phyloP scores from a whole-genome alignment of 257 asterid genomes.

The Plectranthus barbatus region DNA sequence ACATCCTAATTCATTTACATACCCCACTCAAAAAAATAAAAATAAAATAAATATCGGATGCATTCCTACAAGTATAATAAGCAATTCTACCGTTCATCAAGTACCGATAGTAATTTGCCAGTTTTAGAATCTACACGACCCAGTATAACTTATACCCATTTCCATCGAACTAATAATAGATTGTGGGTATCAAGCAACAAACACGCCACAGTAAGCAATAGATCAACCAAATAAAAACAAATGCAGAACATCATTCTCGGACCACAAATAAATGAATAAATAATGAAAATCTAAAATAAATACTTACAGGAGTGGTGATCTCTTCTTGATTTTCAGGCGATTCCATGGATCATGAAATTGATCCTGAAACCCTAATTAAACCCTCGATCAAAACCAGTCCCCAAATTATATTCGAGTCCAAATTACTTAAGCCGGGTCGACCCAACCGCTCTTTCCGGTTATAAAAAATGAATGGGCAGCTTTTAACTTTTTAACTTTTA shows the following conservation, averaged over 20 bases:
- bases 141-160: not conserved
- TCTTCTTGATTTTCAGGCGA: slow-evolving; percentile 29
- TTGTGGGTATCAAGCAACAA: not conserved
- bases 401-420: no score
- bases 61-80: no score
- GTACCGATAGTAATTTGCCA: not conserved
- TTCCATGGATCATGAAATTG: slow-evolving; percentile 21
- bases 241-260: not conserved
- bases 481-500: no score
- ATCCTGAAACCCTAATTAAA: slow-evolving; percentile 5
- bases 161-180: not conserved
- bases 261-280: not conserved
- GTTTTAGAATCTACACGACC: not conserved
- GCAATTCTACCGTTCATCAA: not conserved
- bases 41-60: no score
- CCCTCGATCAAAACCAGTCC: not conserved
- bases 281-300: not conserved
- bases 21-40: no score
- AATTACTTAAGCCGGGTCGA: no score
- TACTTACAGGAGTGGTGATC: slow-evolving; percentile 17
- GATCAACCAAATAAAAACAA: not conserved
- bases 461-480: no score
- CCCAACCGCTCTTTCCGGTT: no score
- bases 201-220: not conserved
- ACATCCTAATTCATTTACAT: no score